phyloP scores from a whole-genome alignment of 1,284 basidiomycete species.

The Stygiomarasmius scandens region DNA sequence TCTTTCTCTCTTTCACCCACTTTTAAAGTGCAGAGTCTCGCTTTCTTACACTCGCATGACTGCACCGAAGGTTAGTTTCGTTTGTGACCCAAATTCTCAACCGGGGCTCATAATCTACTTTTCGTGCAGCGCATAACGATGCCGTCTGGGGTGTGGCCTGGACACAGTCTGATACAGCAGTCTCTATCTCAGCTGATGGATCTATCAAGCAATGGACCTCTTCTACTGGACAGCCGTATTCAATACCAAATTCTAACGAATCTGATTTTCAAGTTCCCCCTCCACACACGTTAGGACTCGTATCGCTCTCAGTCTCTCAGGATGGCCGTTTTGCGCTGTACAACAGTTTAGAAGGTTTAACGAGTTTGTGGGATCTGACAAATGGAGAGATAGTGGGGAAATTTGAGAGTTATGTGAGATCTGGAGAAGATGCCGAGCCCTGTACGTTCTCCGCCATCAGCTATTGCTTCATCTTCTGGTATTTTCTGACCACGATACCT shows the following conservation, averaged over 20 bases:
- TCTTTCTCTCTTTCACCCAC: neutral
- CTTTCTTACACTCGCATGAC: neutral
- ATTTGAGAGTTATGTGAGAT: constrained; percentile 72
- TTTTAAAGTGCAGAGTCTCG: neutral
- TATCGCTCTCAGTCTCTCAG: constrained; percentile 67
- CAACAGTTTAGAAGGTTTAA: constrained; percentile 82
- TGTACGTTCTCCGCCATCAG: constrained; percentile 49
- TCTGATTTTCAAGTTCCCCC: constrained; percentile 37
- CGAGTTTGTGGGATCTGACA: constrained; percentile 69
- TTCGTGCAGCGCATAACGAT: constrained; percentile 64
- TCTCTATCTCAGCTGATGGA: constrained; percentile 79
- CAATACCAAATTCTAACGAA: constrained; percentile 37
- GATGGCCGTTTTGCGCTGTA: constrained; percentile 69
- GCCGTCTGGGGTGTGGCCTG: constrained; percentile 82
- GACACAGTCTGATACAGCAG: constrained; percentile 65
- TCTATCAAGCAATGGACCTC: constrained; percentile 72
- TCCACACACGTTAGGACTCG: constrained; percentile 75
- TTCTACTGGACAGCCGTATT: constrained; percentile 63
- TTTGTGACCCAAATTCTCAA: neutral
- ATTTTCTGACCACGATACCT: neutral
- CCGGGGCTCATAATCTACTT: constrained; percentile 40
- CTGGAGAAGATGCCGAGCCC: constrained; percentile 60
- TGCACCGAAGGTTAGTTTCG: neutral
- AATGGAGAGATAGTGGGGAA: constrained; percentile 60
- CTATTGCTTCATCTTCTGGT: constrained; percentile 1